Conservation (phyloP, 305 asterid genomes). For the Coffea humblotiana region DNA sequence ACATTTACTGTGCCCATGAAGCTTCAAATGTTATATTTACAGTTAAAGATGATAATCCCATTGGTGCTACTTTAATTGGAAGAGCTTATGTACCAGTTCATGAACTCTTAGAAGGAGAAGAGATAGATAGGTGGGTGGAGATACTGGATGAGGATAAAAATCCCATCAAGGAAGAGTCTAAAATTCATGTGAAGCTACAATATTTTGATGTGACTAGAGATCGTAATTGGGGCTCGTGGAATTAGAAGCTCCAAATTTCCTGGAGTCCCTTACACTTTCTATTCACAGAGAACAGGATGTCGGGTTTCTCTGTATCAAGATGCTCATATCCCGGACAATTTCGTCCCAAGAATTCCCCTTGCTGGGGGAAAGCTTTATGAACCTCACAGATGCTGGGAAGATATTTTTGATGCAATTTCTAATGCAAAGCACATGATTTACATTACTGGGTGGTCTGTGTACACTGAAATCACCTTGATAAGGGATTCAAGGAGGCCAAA, state of each 20-base stretch:
- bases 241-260: conserved; percentile 63
- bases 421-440: conserved; percentile 85
- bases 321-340: conserved; percentile 74
- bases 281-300: conserved; percentile 73
- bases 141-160: conserved; percentile 62
- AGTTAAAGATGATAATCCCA: conserved; percentile 80
- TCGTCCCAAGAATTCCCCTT: conserved; percentile 72
- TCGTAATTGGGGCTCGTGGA: conserved; percentile 82
- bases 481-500: conserved; percentile 79
- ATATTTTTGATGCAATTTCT: conserved; percentile 76
- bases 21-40: conserved; percentile 76
- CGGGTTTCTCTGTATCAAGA: conserved; percentile 79
- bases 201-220: conserved; percentile 71
- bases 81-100: conserved; percentile 75
- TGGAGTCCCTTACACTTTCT: conserved; percentile 91
- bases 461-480: conserved; percentile 66
- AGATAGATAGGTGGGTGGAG: conserved; percentile 80
- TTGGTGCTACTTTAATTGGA: conserved; percentile 89
- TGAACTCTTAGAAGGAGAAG: conserved; percentile 78
- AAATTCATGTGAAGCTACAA: conserved; percentile 80
- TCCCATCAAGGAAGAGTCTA: conserved; percentile 65
- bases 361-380: conserved; percentile 70
- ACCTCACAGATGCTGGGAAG: conserved; percentile 92
- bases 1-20: conserved; percentile 76
- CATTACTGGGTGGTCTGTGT: conserved; percentile 96